Evolutionary conservation across 768 basidiomycete species (phyloP).

Genomic region (Leccinum broughii): DNA sequence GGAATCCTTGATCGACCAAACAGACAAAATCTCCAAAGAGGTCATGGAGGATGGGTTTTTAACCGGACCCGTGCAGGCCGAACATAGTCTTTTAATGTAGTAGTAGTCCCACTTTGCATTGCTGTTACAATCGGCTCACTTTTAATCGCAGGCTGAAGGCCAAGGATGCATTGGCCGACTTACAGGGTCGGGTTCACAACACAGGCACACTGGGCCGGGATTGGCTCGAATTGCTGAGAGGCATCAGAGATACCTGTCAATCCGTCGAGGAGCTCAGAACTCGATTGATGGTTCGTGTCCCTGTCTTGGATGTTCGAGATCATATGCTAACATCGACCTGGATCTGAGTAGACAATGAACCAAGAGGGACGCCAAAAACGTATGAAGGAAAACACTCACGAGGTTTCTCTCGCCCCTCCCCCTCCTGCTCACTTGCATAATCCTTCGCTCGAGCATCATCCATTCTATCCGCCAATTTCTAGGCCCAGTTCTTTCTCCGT

Average conservation of each 20-base stretch:
- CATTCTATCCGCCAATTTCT: too few relatives aligned
- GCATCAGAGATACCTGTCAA: fast-evolving
- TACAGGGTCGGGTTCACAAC: background rate
- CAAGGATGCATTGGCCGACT: background rate
- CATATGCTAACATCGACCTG: background rate
- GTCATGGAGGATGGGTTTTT: background rate
- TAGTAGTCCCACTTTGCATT: background rate
- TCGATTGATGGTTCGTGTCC: background rate
- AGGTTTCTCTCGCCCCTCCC: fast-evolving
- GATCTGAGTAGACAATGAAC: background rate
- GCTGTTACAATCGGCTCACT: background rate
- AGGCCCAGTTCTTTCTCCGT: too few relatives aligned
- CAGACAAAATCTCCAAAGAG: background rate
- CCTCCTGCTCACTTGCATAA: background rate
- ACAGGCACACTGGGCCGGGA: too few relatives aligned
- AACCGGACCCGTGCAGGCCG: background rate
- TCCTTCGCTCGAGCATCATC: background rate
- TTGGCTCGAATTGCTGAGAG: background rate
- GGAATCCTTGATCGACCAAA: background rate
- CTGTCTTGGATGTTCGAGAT: background rate
- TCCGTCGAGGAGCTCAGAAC: background rate
- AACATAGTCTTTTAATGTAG: too few relatives aligned
- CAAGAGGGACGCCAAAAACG: background rate
- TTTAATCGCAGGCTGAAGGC: background rate
- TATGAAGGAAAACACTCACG: background rate